Base-by-base conservation (phyloP, 1,284 basidiomycete genomes). In the Leccinum griseonigrum region DNA sequence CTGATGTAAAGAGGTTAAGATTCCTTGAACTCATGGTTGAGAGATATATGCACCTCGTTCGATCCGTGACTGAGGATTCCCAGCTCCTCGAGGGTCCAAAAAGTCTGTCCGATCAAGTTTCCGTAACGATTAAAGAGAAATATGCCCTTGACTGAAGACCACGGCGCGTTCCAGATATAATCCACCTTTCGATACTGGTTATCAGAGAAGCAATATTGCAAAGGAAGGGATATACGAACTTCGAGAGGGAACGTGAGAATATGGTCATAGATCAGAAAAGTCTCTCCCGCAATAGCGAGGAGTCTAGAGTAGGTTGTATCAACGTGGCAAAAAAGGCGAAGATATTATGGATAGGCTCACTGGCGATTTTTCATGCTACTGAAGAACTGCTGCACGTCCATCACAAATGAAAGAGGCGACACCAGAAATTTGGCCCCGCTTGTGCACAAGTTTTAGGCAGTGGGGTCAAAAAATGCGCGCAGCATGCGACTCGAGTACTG, bases 41-140 rank as follows among this genome's bases (percentile, higher is more conserved):
- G 29, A 11, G 22, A 34, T 29, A 18, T 9, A 40, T 18, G 26
- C 4, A 55, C 56, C 28, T 29, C 5, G 3, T 22, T 6, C 5
- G 60, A 55, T 4, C 26, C 34, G 2, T 31, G 46, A 22, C 11
- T 58, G 13, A 34, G 22, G 7, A 28, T 11, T 18, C 48, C 58
- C 18, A 58, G 57, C 52, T 22, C 36, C 14, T 66, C 51, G 36
- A 50, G 60, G 13, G 54, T 53, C 8, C n/a, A 22, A 29, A 63
- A 26, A 4, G 48, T 40, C 13, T 67, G 64, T 6, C 40, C 59
- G 13, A 58, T 11, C n/a, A 67, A 16, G 18, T 61, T 66, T 8
- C 36, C 59, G 32, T 67, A 67, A 34, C 66, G 67, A 43, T 64
- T 68, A 43, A 68, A 6, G 7, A 67, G 53, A 46, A 64, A 67